Conservation (phyloP, 164 flowering plant species). For the Nelumbo lutea region DNA sequence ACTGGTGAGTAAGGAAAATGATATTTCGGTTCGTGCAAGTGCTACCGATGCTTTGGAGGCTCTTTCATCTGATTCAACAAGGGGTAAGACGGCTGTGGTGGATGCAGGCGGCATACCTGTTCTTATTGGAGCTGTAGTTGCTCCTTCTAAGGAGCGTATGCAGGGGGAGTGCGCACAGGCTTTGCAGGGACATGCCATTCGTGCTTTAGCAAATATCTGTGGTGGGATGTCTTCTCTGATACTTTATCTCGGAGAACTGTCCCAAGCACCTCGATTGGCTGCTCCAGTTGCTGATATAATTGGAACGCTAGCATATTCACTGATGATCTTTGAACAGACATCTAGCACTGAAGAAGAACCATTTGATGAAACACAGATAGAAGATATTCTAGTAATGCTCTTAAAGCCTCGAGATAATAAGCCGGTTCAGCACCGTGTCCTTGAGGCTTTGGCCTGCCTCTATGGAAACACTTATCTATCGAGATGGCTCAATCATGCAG, state of each 20-base stretch:
- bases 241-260: conserved; percentile 68
- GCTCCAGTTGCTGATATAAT: conserved; percentile 86
- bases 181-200: conserved; percentile 66
- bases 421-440: conserved; percentile 72
- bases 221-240: conserved; percentile 75
- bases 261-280: conserved; percentile 65
- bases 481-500: conserved; percentile 52
- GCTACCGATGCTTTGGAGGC: conserved; percentile 88
- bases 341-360: conserved; percentile 36
- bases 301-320: conserved; percentile 85
- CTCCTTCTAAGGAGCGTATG: conserved; percentile 92
- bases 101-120: conserved; percentile 60
- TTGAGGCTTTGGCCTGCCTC: conserved; percentile 88
- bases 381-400: conserved; percentile 48
- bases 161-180: conserved; percentile 60
- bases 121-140: conserved; percentile 78
- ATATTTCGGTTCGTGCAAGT: conserved; percentile 74
- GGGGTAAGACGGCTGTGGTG: conserved; percentile 56
- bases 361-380: conserved; percentile 56
- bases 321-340: conserved; percentile 62
- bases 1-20: conserved; percentile 59
- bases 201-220: conserved; percentile 69
- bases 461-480: conserved; percentile 65
- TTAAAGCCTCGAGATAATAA: conserved; percentile 78
- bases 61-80: conserved; percentile 56